Evolutionary conservation across 192 early-diverging fungal genomes (phyloP).

Genomic region (Mortierella alpina): DNA sequence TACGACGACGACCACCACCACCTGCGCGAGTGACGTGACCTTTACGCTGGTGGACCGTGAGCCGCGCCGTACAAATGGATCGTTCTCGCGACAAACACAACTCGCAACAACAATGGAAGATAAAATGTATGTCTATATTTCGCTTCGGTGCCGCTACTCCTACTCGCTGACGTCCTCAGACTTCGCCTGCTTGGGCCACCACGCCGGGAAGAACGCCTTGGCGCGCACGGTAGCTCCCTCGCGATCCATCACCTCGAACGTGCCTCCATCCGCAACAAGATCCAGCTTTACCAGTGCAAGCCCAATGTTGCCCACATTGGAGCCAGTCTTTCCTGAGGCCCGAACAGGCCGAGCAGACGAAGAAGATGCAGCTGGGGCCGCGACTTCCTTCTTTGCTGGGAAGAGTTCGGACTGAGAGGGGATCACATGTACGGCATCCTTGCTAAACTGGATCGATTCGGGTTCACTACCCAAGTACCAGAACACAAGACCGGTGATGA

Average conservation of each 20-base stretch:
- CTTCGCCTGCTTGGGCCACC: constrained; percentile 39
- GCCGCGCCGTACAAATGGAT: too few relatives aligned
- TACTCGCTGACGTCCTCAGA: not conserved
- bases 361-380: constrained; percentile 26
- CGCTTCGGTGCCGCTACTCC: not conserved
- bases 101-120: not conserved
- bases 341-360: constrained; percentile 45
- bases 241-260: constrained; percentile 51
- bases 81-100: too few relatives aligned
- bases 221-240: constrained; percentile 35
- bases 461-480: constrained; percentile 40
- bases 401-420: constrained; percentile 42
- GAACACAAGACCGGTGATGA: constrained; percentile 1
- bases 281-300: constrained; percentile 91
- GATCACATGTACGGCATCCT: constrained; percentile 24
- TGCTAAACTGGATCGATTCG: constrained; percentile 36
- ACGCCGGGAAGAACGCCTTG: constrained; percentile 48
- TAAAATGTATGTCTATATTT: constrained; percentile 1
- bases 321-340: constrained; percentile 75
- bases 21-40: too few relatives aligned
- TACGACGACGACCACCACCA: too few relatives aligned
- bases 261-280: constrained; percentile 55
- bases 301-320: constrained; percentile 80
- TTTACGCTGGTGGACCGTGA: too few relatives aligned
- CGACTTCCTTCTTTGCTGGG: constrained; percentile 16